A percentile compares a stretch with the other conserved stretches of the same genome.
Evolutionary conservation across 2,329 filamentous ascomycete species (phyloP).

Genomic region (Colletotrichum somersetense): DNA sequence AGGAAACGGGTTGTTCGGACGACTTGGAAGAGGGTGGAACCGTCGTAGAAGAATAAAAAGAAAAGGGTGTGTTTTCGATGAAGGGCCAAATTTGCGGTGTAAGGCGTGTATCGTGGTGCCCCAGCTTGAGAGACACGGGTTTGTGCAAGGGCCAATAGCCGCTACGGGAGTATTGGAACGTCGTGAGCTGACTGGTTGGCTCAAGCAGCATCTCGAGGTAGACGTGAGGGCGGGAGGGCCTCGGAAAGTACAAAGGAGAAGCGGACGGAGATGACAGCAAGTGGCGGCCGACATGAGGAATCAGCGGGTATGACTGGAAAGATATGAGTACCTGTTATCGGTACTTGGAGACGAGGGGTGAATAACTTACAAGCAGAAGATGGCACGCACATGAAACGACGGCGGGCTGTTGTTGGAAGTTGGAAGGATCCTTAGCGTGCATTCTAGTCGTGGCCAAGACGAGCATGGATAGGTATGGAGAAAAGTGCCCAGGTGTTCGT

Average conservation of each 20-base stretch:
- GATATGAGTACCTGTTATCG: neutral
- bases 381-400: constrained; percentile 2
- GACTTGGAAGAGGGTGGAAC: neutral
- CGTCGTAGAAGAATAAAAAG: neutral
- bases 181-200: too few relatives aligned
- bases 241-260: neutral
- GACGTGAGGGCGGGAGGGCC: neutral
- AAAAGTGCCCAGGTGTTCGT: neutral
- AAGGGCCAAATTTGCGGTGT: neutral
- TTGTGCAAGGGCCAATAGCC: neutral
- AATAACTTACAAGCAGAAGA: constrained; percentile 1
- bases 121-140: neutral
- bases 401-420: neutral
- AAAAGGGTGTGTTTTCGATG: neutral
- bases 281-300: neutral
- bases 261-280: neutral
- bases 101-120: neutral
- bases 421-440: neutral
- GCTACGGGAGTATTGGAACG: neutral
- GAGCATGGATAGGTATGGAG: neutral
- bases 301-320: neutral
- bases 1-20: too few relatives aligned
- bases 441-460: neutral
- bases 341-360: neutral
- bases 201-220: neutral